Base-by-base conservation (phyloP, 352 stramenopile species). In the Phytopythium ostracodes region DNA sequence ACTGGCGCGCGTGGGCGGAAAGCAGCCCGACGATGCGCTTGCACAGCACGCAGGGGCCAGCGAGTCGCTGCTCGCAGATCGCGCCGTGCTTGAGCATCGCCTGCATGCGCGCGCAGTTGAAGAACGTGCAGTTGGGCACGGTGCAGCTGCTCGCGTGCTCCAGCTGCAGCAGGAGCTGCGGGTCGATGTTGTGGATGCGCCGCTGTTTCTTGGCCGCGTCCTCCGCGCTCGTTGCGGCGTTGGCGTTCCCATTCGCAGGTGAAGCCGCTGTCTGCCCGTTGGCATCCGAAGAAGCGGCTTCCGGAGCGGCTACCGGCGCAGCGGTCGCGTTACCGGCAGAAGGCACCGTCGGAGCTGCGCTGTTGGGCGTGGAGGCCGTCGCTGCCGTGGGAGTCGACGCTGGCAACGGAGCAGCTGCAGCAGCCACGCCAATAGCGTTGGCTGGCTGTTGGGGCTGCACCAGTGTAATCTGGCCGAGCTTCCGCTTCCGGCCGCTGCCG, bases 141-240 rank as follows among this genome's bases (percentile, higher is more conserved):
- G 77, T 79, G 59, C 87, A 95, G 42, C 73, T 79, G 64, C 87
- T 95, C 17, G 87, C 84, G 65, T 95, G 87, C 56, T 95, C 87
- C 27, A 95, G 63, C 62, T 97, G 89, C 22, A 93, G 60, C 50
- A 97, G 63, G 38, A 96, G 71, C 66, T 96, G 81, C 20, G 92
- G 79, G 54, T 96, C 88, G 29, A 97, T 90, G 62, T 94, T 90
- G 70, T 96, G 79, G 50, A 92, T 95, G 38, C 87, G 83, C 47
- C 88, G 75, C 50, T 86, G 78, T 68, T 99, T 97, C 73, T 98
- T 98, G 54, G 80, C 83, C 59, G 97, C 88, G 33, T 98, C 91
- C 18, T 94, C 87, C 33, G 49, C 31, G 8, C 57, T 47, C 4
- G 29, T 52, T 10, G 57, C 42, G 54, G 66, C 17, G 56, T 27